phyloP scores from a whole-genome alignment of 768 basidiomycete genomes.

The Mycena polygramma region DNA sequence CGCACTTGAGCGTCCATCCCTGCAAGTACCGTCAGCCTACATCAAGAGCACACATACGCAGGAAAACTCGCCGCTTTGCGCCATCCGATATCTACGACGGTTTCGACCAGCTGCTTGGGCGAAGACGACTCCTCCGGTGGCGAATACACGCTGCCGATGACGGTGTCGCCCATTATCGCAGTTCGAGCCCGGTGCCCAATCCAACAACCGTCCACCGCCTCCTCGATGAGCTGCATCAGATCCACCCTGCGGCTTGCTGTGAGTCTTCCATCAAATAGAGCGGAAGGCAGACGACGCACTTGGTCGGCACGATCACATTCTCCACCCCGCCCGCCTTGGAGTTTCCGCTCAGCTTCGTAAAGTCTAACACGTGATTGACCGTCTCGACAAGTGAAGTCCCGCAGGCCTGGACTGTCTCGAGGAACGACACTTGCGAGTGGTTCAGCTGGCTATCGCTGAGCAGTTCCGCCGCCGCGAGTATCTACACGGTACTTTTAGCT shows the following conservation, averaged over 20 bases:
- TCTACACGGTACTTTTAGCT: slow-evolving; percentile 57
- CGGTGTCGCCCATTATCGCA: slow-evolving; percentile 74
- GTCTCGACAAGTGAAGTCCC: slow-evolving; percentile 97
- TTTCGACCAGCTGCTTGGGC: slow-evolving; percentile 78
- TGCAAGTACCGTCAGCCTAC: slow-evolving; percentile 44
- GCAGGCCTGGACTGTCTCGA: slow-evolving; percentile 95
- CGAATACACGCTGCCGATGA: slow-evolving; percentile 93
- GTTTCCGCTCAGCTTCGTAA: slow-evolving; percentile 93
- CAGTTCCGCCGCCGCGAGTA: slow-evolving; percentile 93
- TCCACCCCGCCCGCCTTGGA: slow-evolving; percentile 83
- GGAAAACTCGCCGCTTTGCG: slow-evolving; percentile 68
- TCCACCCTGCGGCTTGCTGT: slow-evolving; percentile 63
- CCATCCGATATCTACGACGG: slow-evolving; percentile 87
- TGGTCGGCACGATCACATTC: slow-evolving; percentile 77
- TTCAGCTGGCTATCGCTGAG: slow-evolving; percentile 86
- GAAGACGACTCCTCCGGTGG: slow-evolving; percentile 73
- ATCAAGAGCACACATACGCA: background rate
- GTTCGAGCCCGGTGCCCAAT: slow-evolving; percentile 90
- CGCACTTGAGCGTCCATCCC: slow-evolving; percentile 91
- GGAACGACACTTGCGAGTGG: slow-evolving; percentile 85
- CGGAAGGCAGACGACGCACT: slow-evolving; percentile 55
- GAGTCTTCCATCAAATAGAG: slow-evolving; percentile 9
- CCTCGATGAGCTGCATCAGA: slow-evolving; percentile 86
- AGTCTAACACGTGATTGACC: slow-evolving; percentile 96
- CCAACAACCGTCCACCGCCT: slow-evolving; percentile 95